A percentile compares a stretch with the other conserved stretches of the same genome.
These are phyloP conservation scores for Artemisia argyi DNA, from an alignment of 129 eudicot species.

Conservation along the genomic window DNA sequence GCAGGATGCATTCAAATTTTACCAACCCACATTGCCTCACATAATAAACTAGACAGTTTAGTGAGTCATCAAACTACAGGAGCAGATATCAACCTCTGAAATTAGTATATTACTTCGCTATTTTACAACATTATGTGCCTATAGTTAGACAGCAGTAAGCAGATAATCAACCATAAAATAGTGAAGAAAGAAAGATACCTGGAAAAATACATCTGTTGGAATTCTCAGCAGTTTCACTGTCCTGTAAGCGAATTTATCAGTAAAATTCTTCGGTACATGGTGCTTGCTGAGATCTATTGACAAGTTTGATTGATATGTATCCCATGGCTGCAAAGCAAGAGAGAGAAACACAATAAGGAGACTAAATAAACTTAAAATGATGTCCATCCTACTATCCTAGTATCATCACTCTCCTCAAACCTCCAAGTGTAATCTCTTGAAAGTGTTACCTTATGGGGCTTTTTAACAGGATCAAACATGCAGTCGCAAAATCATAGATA, in stretches of 20 bases:
- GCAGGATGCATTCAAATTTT: neutral
- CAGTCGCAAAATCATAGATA: neutral
- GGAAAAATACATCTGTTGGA: slow-evolving; percentile 81
- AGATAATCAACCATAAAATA: neutral
- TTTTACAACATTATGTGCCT: slow-evolving; percentile 2
- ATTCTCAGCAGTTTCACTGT: slow-evolving; percentile 85
- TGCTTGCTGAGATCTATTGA: slow-evolving; percentile 88
- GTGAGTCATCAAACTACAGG: neutral
- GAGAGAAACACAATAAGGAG: neutral
- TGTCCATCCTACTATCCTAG: neutral
- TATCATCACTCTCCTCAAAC: slow-evolving; percentile 4
- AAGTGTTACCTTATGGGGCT: neutral
- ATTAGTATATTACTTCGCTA: neutral
- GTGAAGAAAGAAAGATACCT: slow-evolving; percentile 48
- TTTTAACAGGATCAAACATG: neutral
- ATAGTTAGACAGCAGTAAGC: slow-evolving; percentile 2
- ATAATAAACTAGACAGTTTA: neutral
- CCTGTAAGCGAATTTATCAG: slow-evolving; percentile 80
- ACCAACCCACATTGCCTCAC: slow-evolving; percentile 8
- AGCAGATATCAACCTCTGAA: neutral
- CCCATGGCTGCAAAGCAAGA: slow-evolving; percentile 81
- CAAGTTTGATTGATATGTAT: slow-evolving; percentile 69
- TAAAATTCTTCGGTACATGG: slow-evolving; percentile 82
- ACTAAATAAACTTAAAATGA: neutral
- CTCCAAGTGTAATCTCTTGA: neutral